Evolutionary conservation across 2,329 filamentous ascomycete genomes (phyloP).

Genomic region (Monilinia laxa): DNA sequence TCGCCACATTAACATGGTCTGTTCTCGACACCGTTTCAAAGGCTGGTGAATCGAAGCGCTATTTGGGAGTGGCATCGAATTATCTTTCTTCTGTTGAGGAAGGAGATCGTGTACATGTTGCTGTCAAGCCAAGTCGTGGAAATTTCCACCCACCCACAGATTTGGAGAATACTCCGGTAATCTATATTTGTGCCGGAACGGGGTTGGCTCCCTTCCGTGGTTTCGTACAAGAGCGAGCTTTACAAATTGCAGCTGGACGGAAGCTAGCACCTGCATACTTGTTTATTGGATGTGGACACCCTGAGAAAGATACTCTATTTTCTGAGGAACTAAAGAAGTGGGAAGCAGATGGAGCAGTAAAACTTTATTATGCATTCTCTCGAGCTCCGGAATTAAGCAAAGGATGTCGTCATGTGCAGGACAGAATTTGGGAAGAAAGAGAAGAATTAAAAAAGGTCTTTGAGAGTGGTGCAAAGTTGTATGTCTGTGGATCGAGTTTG

Average conservation of each 20-base stretch:
- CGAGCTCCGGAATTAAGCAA: slow-evolving; percentile 11
- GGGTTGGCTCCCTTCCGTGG: slow-evolving; percentile 37
- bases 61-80: slow-evolving; percentile 49
- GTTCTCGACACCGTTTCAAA: slow-evolving; percentile 51
- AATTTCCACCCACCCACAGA: slow-evolving; percentile 31
- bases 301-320: slow-evolving; percentile 47
- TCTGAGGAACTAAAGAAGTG: slow-evolving; percentile 41
- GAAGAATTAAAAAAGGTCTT: slow-evolving; percentile 23
- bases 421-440: slow-evolving; percentile 26
- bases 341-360: slow-evolving; percentile 25
- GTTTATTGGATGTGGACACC: slow-evolving; percentile 50
- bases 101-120: slow-evolving; percentile 43
- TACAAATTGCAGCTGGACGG: slow-evolving; percentile 15
- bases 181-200: slow-evolving; percentile 40
- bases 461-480: slow-evolving; percentile 24
- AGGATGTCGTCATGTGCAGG: slow-evolving; percentile 24
- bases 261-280: slow-evolving; percentile 42
- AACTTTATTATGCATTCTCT: slow-evolving; percentile 22
- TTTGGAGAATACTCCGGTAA: slow-evolving; percentile 38
- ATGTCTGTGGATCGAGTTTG: slow-evolving; percentile 24
- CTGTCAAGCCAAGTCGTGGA: slow-evolving; percentile 46
- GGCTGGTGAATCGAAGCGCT: slow-evolving; percentile 40
- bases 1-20: slow-evolving; percentile 60
- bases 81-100: slow-evolving; percentile 46
- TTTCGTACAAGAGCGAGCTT: slow-evolving; percentile 39